phyloP scores from a whole-genome alignment of 768 basidiomycete species.

The Symmetrospora coprosmae region DNA sequence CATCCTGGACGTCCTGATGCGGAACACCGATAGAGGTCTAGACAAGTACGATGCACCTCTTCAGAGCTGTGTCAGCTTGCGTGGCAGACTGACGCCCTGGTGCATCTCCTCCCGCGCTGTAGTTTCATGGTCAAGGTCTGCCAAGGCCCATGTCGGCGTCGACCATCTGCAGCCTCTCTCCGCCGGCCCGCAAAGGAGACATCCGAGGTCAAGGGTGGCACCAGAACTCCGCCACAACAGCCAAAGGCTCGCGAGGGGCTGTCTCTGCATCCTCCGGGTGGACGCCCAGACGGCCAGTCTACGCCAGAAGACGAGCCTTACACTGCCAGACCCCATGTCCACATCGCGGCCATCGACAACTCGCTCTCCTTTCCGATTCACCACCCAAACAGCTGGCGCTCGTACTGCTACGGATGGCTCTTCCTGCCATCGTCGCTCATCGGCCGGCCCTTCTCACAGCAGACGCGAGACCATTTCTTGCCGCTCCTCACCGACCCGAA shows the following conservation, averaged over 20 bases:
- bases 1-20: conserved; percentile 78
- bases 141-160: not conserved
- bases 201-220: not conserved
- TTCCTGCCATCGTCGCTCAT: conserved; percentile 32
- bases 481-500: conserved; percentile 63
- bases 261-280: too few species aligned
- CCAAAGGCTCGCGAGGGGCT: not conserved
- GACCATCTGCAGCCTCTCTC: not conserved
- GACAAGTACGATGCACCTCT: conserved; percentile 50
- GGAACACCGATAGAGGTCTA: conserved; percentile 75
- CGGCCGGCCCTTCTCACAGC: conserved; percentile 56
- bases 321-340: conserved; percentile 1
- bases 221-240: not conserved
- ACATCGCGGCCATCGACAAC: conserved; percentile 70
- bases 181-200: not conserved
- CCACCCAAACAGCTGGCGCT: conserved; percentile 66
- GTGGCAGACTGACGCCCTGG: not conserved
- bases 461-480: conserved; percentile 66
- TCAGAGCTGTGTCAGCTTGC: not conserved
- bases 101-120: conserved; percentile 24
- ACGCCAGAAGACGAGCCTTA: not conserved
- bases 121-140: conserved; percentile 32
- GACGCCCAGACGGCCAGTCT: too few species aligned
- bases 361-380: conserved; percentile 83
- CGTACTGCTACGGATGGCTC: conserved; percentile 24